Evolutionary conservation across 2,329 filamentous ascomycete species (phyloP).

Genomic region (Diaporthe eres): DNA sequence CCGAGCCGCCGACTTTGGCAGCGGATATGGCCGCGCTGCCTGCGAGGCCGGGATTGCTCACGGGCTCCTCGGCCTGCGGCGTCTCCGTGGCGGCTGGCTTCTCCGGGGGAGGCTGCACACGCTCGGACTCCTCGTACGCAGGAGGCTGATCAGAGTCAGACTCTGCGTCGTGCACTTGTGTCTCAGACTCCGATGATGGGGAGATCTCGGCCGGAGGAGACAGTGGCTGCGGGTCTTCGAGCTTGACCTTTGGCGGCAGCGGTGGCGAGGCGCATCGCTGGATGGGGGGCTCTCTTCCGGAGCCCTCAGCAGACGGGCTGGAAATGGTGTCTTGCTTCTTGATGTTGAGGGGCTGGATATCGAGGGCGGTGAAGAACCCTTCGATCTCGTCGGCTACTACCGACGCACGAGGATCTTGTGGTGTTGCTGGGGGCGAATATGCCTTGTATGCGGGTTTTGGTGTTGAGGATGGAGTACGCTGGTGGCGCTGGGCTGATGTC

Average conservation of each 20-base stretch:
- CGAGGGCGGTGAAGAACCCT: conserved; percentile 36
- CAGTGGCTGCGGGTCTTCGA: conserved; percentile 9
- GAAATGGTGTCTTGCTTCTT: conserved; percentile 28
- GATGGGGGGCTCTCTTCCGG: conserved; percentile 12
- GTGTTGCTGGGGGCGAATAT: conserved; percentile 35
- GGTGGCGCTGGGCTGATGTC: neutral
- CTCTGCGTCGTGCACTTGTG: neutral
- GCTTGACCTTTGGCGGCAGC: conserved; percentile 39
- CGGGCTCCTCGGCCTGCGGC: neutral
- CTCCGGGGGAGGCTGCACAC: conserved; percentile 36
- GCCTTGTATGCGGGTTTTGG: conserved; percentile 38
- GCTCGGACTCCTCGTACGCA: conserved; percentile 37
- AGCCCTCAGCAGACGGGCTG: neutral
- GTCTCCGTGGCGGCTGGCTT: conserved; percentile 10
- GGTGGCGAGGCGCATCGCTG: conserved; percentile 37
- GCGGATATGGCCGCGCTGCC: conserved; percentile 13
- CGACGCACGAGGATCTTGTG: conserved; percentile 34
- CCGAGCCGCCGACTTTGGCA: neutral
- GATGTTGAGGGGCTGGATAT: conserved; percentile 36
- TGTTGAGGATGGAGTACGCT: neutral
- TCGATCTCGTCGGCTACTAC: conserved; percentile 38
- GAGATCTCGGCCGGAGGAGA: neutral
- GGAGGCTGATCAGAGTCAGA: conserved; percentile 26
- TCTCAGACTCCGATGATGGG: neutral
- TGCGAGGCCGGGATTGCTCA: neutral